phyloP scores from a whole-genome alignment of 202 grass and related monocot genomes.

The Carex arenaria region DNA sequence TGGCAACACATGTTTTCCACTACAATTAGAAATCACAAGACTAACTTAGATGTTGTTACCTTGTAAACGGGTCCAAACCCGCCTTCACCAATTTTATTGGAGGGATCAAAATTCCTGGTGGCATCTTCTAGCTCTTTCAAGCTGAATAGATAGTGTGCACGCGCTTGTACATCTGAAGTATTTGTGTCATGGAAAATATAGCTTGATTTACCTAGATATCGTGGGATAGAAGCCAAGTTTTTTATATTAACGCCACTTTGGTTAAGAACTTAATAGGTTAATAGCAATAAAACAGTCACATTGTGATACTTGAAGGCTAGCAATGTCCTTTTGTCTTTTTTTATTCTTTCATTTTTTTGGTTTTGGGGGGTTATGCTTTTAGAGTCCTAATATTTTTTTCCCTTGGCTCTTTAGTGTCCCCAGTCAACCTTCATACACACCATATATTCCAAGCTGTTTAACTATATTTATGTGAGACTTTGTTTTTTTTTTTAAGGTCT shows the following conservation, averaged over 20 bases:
- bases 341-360: neutral
- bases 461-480: neutral
- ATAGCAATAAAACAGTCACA: neutral
- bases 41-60: constrained; percentile 32
- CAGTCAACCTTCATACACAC: neutral
- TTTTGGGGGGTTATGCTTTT: neutral
- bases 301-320: neutral
- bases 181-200: constrained; percentile 29
- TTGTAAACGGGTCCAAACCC: constrained; percentile 94
- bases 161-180: constrained; percentile 48
- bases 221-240: neutral
- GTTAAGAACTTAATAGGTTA: neutral
- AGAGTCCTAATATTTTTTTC: neutral
- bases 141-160: constrained; percentile 65
- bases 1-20: neutral
- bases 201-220: constrained; percentile 26
- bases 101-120: constrained; percentile 64
- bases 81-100: constrained; percentile 86
- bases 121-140: constrained; percentile 79
- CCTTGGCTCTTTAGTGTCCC: neutral
- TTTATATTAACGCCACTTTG: neutral
- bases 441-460: neutral
- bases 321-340: neutral
- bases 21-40: neutral
- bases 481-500: neutral